These are phyloP conservation scores for Chalaropsis thielavioides DNA, from an alignment of 2,329 filamentous ascomycete species.

Conservation along the genomic window DNA sequence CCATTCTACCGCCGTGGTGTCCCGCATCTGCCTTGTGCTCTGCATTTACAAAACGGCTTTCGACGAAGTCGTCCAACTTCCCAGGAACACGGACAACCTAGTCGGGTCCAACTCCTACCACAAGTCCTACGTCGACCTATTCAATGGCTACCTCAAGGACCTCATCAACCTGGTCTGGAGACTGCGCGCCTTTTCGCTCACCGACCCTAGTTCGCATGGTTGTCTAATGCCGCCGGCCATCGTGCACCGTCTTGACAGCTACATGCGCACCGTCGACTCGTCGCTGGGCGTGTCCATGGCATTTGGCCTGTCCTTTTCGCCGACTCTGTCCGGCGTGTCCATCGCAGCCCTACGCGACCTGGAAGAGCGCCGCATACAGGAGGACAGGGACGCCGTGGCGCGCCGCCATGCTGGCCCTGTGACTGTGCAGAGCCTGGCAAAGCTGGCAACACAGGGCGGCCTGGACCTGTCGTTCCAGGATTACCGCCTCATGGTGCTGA, in stretches of 20 bases:
- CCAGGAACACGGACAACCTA: slow-evolving; percentile 24
- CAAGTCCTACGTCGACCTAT: slow-evolving; percentile 47
- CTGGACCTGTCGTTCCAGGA: slow-evolving; percentile 55
- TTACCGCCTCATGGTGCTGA: slow-evolving; percentile 59
- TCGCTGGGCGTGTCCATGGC: slow-evolving; percentile 33
- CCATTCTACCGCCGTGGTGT: slow-evolving; percentile 46
- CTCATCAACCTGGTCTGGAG: slow-evolving; percentile 76
- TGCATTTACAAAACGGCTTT: slow-evolving; percentile 61
- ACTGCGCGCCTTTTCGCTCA: slow-evolving; percentile 50
- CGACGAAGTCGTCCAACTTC: slow-evolving; percentile 31
- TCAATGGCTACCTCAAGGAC: slow-evolving; percentile 79
- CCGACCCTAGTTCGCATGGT: slow-evolving; percentile 48
- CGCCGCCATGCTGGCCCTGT: slow-evolving; percentile 53
- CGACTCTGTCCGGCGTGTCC: slow-evolving; percentile 40
- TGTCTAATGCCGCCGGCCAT: slow-evolving; percentile 35
- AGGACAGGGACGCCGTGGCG: neutral
- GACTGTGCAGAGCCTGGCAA: slow-evolving; percentile 48
- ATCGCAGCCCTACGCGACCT: slow-evolving; percentile 40
- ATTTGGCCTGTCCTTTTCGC: slow-evolving; percentile 46
- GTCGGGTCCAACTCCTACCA: slow-evolving; percentile 40
- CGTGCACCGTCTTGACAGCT: slow-evolving; percentile 32
- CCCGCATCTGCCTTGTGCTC: slow-evolving; percentile 55
- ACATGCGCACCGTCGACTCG: slow-evolving; percentile 35
- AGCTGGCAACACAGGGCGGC: slow-evolving; percentile 51
- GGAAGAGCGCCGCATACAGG: slow-evolving; percentile 40